Evolutionary conservation across 148 eudicot genomes (phyloP).

Genomic region (Camellia japonica): DNA sequence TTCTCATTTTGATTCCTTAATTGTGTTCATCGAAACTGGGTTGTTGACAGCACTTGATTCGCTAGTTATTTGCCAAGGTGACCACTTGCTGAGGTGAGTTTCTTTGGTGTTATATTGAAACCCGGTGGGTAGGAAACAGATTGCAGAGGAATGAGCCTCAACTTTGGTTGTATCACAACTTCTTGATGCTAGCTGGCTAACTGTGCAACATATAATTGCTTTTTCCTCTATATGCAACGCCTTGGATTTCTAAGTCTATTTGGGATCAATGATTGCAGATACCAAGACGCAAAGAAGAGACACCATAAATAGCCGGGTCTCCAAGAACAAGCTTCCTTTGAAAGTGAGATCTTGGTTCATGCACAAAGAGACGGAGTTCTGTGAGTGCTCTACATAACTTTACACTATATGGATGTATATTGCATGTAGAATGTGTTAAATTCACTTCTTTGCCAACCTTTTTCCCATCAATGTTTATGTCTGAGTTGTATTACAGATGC

Average conservation of each 20-base stretch:
- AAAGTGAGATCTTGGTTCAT: neutral
- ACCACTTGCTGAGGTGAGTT: neutral
- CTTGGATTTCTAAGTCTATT: neutral
- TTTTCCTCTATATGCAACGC: neutral
- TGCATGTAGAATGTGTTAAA: neutral
- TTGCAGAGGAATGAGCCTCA: neutral
- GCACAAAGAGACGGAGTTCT: neutral
- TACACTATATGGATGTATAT: neutral
- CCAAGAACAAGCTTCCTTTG: neutral
- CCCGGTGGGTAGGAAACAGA: no score
- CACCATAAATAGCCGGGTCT: neutral
- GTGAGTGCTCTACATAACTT: neutral
- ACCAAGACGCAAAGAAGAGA: neutral
- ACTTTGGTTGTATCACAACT: neutral
- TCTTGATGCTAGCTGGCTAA: neutral
- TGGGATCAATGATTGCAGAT: neutral
- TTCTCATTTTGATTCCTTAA: neutral
- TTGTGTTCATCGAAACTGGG: neutral
- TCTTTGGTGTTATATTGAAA: neutral
- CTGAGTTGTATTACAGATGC: no score
- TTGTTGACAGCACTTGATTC: neutral
- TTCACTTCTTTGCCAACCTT: no score
- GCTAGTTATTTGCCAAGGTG: neutral
- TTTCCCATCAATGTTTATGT: no score
- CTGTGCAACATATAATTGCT: neutral